phyloP scores from a whole-genome alignment of 2,329 filamentous ascomycete species.

The Stagonosporopsis rhizophila region DNA sequence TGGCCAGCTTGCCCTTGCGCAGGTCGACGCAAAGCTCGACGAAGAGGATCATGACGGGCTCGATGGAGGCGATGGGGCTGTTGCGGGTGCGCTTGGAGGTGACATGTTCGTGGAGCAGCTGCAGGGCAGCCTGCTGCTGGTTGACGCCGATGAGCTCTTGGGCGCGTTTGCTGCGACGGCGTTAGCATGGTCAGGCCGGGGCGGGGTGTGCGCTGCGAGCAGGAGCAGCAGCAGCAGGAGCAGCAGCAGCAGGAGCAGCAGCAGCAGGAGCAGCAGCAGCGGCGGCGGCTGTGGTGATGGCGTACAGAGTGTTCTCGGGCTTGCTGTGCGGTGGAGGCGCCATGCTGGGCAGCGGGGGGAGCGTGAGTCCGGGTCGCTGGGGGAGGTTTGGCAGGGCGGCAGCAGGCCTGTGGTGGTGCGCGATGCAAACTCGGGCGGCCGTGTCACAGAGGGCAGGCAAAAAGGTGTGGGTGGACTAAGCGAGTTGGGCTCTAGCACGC shows the following conservation, averaged over 20 bases:
- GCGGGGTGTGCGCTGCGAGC: not conserved
- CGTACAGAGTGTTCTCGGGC: slow-evolving; percentile 90
- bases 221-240: not conserved
- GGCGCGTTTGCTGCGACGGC: slow-evolving; percentile 67
- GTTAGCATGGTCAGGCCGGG: slow-evolving; percentile 25
- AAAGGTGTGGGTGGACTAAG: slow-evolving; percentile 20
- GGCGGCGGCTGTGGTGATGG: slow-evolving; percentile 9
- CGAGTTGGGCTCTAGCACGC: slow-evolving; percentile 4
- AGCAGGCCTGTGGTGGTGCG: slow-evolving; percentile 19
- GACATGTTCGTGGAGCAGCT: slow-evolving; percentile 97
- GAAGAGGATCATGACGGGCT: slow-evolving; percentile 98
- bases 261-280: too few relatives aligned
- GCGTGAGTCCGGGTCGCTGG: slow-evolving; percentile 36
- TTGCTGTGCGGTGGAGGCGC: slow-evolving; percentile 96
- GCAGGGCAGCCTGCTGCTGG: slow-evolving; percentile 89
- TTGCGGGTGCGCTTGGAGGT: slow-evolving; percentile 97
- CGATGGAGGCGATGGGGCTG: slow-evolving; percentile 92
- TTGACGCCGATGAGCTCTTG: slow-evolving; percentile 98
- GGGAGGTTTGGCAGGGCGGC: slow-evolving; percentile 20
- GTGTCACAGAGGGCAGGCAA: slow-evolving; percentile 23
- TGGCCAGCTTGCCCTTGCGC: slow-evolving; percentile 97
- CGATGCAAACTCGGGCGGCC: slow-evolving; percentile 29
- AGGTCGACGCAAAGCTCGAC: slow-evolving; percentile 97
- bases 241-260: not conserved
- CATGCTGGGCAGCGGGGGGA: slow-evolving; percentile 63